These are phyloP conservation scores for Tephrocybe sp. DNA, from an alignment of 768 basidiomycete genomes.

Conservation along the genomic window DNA sequence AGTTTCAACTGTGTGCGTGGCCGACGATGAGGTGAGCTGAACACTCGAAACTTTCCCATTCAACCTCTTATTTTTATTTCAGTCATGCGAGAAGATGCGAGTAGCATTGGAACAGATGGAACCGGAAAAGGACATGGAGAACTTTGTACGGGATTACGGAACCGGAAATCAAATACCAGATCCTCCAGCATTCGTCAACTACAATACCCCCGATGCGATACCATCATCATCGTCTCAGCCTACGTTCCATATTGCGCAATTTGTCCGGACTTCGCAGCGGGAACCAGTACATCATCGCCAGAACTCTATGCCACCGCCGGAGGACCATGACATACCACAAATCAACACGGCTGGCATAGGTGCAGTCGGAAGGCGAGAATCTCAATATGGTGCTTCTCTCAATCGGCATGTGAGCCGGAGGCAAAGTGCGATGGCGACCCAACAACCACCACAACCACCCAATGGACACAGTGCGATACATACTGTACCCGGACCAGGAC, in stretches of 20 bases:
- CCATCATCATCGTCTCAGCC: constrained; percentile 59
- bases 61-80: not conserved
- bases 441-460: constrained; percentile 23
- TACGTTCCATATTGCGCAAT: constrained; percentile 58
- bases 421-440: constrained; percentile 14
- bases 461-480: constrained; percentile 24
- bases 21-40: constrained; percentile 84
- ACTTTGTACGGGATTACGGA: constrained; percentile 86
- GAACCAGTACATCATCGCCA: constrained; percentile 32
- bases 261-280: constrained; percentile 43
- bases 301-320: constrained; percentile 27
- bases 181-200: constrained; percentile 84
- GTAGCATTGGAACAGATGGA: constrained; percentile 88
- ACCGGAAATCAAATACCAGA: constrained; percentile 90
- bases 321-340: constrained; percentile 36
- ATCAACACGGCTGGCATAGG: constrained; percentile 72
- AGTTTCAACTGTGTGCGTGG: constrained; percentile 93
- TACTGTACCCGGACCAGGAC: constrained; percentile 4
- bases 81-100: constrained; percentile 93
- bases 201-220: constrained; percentile 64
- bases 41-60: not conserved
- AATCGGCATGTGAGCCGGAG: constrained; percentile 32
- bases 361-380: constrained; percentile 45
- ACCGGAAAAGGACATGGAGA: constrained; percentile 83
- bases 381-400: constrained; percentile 28